Evolutionary conservation across 805 yeast species (phyloP).

Genomic region (Nakazawaea populi): DNA sequence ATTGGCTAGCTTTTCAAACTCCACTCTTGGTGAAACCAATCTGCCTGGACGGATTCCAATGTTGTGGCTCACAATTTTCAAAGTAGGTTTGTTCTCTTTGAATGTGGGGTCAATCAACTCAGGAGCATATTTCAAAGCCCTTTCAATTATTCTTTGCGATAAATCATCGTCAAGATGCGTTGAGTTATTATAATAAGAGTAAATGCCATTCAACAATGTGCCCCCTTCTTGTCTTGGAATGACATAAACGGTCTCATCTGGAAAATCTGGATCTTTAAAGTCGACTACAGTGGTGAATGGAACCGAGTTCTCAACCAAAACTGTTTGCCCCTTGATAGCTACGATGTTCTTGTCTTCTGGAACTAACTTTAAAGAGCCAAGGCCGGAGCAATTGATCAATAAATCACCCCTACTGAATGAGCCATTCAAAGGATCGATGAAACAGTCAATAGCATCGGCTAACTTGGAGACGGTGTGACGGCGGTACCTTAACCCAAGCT

Average conservation of each 20-base stretch:
- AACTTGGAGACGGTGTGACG: slow-evolving; percentile 37
- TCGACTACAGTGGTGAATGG: slow-evolving; percentile 29
- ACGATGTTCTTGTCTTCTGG: slow-evolving; percentile 32
- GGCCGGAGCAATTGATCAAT: slow-evolving; percentile 56
- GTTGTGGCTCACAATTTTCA: slow-evolving; percentile 44
- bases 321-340: slow-evolving; percentile 59
- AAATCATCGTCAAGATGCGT: slow-evolving; percentile 34
- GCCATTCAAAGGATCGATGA: slow-evolving; percentile 25
- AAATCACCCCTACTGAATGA: slow-evolving; percentile 20
- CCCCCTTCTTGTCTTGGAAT: slow-evolving; percentile 79
- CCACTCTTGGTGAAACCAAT: slow-evolving; percentile 52
- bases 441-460: slow-evolving; percentile 38
- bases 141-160: slow-evolving; percentile 38
- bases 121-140: slow-evolving; percentile 38
- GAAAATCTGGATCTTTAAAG: slow-evolving; percentile 19
- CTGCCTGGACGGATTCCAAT: slow-evolving; percentile 70
- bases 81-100: slow-evolving; percentile 28
- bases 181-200: slow-evolving; percentile 15
- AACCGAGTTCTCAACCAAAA: slow-evolving; percentile 42
- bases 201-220: slow-evolving; percentile 55
- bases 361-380: slow-evolving; percentile 38
- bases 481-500: slow-evolving; percentile 39
- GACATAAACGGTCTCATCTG: slow-evolving; percentile 47
- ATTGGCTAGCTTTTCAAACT: slow-evolving; percentile 21
- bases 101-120: slow-evolving; percentile 25